Evolutionary conservation across 2,329 filamentous ascomycete species (phyloP), one percentile per base, ranked within the genome.

Genomic region (Leptodontidium sp.): DNA sequence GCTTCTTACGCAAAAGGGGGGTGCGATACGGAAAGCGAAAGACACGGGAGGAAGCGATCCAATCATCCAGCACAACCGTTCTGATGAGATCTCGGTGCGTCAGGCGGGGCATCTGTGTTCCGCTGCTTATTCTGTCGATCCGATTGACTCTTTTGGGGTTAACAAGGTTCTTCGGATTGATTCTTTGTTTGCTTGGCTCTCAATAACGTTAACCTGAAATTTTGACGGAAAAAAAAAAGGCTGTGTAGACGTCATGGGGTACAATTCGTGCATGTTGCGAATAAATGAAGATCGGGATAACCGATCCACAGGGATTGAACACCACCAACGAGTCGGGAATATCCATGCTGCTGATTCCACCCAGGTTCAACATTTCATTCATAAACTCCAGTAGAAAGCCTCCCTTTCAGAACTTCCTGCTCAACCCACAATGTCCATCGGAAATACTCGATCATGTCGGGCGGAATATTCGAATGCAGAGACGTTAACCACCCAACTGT

Each of bases 371-470:
- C 15, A 55, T 2, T 32, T 66, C 24, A 66, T 2, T 66, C 57
- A 52, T 67, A 67, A 21, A 70, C 57, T 1, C 70, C 69, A 59
- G 68, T 70, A 40, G 58, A 71, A 2, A 73, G 24, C 17, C 64
- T 66, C n/a, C 71, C 68, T 8, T 67, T 63, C 21, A 65, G 66
- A 61, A 70, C 68, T 32, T 72, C 66, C 0, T 64, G 65, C 58
- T 75, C 70, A 29, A 75, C 67, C 73, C 71, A 74, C 24, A 75
- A 61, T 1, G 75, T 69, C 75, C 75, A 76, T 26, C 70, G 68
- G 70, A 72, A 76, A 61, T 75, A 76, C 45, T 63, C 55, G 29
- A 47, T 52, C 72, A 74, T 69, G 15, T 72, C 59, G 1, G 40
- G 40, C 2, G 70, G 68, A 29, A 75, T 70, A 40, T 65, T 55